A percentile compares a stretch with the other conserved stretches of the same genome.
Conservation (phyloP, 768 basidiomycete genomes). For the Arthromyces matolae region DNA sequence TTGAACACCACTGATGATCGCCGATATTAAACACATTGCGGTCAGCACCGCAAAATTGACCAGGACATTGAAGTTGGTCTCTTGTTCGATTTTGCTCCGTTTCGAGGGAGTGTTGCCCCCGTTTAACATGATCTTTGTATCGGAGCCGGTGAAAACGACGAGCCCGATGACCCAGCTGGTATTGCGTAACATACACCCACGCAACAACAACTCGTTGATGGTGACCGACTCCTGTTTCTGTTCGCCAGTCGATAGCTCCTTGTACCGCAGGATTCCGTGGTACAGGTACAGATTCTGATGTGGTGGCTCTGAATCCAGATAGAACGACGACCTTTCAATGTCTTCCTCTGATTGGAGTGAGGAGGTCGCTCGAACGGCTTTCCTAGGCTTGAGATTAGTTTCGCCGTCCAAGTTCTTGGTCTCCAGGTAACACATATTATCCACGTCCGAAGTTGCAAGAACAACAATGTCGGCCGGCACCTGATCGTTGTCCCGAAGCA, state of each 20-base stretch:
- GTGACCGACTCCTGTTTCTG: conserved; percentile 66
- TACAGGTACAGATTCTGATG: conserved; percentile 92
- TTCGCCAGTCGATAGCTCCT: conserved; percentile 47
- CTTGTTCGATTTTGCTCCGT: conserved; percentile 94
- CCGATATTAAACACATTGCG: conserved; percentile 72
- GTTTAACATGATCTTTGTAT: conserved; percentile 91
- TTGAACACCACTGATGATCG: conserved; percentile 71
- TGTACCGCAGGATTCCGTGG: conserved; percentile 80
- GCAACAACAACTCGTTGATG: conserved; percentile 90
- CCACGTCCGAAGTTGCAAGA: conserved; percentile 85
- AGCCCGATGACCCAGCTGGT: conserved; percentile 91
- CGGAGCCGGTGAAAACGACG: conserved; percentile 91
- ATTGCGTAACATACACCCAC: conserved; percentile 87
- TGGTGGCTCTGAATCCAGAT: conserved; percentile 90
- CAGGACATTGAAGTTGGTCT: conserved; percentile 97
- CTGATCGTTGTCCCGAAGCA: conserved; percentile 91
- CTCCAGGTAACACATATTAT: conserved; percentile 92
- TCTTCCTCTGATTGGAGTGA: conserved; percentile 83
- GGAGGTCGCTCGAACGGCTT: conserved; percentile 71
- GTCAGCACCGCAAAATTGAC: conserved; percentile 85
- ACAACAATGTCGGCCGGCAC: conserved; percentile 95
- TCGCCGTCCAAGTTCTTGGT: conserved; percentile 98
- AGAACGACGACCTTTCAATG: conserved; percentile 80
- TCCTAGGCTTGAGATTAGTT: conserved; percentile 91
- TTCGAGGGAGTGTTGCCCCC: conserved; percentile 95